Evolutionary conservation across 2,329 filamentous ascomycete genomes (phyloP).

Genomic region (Xylariaceae sp.): DNA sequence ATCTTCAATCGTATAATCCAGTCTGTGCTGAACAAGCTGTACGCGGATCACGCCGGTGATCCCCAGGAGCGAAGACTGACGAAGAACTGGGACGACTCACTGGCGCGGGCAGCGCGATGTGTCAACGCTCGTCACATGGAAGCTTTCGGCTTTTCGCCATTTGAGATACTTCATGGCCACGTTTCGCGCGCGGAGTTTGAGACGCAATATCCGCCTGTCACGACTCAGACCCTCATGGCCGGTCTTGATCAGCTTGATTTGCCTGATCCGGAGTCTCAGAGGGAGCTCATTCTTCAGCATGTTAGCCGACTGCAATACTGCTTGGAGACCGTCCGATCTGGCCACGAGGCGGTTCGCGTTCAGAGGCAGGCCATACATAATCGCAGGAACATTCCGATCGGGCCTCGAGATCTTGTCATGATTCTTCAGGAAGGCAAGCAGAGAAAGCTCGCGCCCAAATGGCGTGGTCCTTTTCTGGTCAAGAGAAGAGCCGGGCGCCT

Average conservation of each 20-base stretch:
- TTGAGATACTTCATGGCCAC: neutral
- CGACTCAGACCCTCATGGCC: neutral
- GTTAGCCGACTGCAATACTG: neutral
- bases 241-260: neutral
- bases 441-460: neutral
- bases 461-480: neutral
- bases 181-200: neutral
- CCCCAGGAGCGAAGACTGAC: no score
- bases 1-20: neutral
- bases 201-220: neutral
- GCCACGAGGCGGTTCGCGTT: neutral
- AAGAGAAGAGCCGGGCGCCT: neutral
- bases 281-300: neutral
- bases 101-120: neutral
- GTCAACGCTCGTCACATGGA: neutral
- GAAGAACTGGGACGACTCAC: neutral
- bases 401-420: neutral
- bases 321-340: neutral
- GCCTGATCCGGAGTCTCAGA: neutral
- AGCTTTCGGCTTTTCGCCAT: neutral
- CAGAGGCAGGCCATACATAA: neutral
- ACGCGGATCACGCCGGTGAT: neutral
- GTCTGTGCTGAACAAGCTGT: neutral
- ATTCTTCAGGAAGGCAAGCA: neutral
- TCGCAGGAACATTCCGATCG: neutral